Conservation (phyloP, 768 basidiomycete species). For the Myochromella boudieri region DNA sequence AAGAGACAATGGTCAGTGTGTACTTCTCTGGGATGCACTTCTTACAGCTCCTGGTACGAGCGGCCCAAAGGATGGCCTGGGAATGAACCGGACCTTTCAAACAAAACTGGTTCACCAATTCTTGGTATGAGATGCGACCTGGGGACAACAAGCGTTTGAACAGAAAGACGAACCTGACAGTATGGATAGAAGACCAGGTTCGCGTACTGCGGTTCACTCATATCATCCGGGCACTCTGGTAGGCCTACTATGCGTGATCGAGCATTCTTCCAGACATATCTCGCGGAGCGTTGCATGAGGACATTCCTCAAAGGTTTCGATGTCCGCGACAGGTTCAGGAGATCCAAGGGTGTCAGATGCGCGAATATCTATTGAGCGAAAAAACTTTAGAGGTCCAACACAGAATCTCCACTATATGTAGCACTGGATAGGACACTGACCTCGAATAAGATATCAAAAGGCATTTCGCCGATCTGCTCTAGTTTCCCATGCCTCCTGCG, state of each 20-base stretch:
- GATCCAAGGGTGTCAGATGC: conserved; percentile 17
- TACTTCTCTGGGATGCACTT: conserved; percentile 17
- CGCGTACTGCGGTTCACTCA: conserved; percentile 26
- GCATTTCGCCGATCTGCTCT: conserved; percentile 22
- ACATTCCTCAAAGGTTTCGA: conserved; percentile 13
- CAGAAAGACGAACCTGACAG: conserved; percentile 17
- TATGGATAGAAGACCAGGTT: conserved; percentile 18
- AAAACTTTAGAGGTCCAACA: neutral
- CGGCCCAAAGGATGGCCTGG: conserved; percentile 14
- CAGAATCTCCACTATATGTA: neutral
- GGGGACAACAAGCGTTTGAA: neutral
- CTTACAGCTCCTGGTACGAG: conserved; percentile 17
- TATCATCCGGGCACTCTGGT: conserved; percentile 22
- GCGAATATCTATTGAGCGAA: conserved; percentile 18
- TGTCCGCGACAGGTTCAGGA: conserved; percentile 21
- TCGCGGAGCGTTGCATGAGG: conserved; percentile 15
- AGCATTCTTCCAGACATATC: conserved; percentile 22
- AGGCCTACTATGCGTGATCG: conserved; percentile 16
- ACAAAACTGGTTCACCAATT: conserved; percentile 6
- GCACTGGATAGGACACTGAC: conserved; percentile 5
- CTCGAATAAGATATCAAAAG: conserved; percentile 27
- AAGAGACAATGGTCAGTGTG: neutral
- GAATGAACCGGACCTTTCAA: conserved; percentile 4
- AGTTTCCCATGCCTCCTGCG: conserved; percentile 23
- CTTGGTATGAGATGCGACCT: neutral